These are phyloP conservation scores for Elaeis oleifera DNA, from an alignment of 202 grass and related monocot species.

Conservation along the genomic window DNA sequence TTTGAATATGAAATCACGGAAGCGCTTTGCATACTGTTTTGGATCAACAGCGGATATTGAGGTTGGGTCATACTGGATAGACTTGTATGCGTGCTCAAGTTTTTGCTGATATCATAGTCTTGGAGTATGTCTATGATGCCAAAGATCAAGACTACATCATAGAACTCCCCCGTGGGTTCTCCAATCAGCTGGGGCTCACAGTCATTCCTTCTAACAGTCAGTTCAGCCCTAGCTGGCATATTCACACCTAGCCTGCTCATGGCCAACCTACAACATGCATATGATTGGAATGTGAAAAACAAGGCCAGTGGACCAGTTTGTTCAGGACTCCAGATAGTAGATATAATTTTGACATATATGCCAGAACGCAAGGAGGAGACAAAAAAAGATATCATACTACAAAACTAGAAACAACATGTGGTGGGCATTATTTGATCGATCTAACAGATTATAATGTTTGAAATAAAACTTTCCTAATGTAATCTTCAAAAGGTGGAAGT, in stretches of 20 bases:
- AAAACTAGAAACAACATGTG: too few relatives aligned
- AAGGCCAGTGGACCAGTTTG: too few relatives aligned
- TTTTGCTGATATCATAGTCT: constrained; percentile 3
- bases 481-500: too few relatives aligned
- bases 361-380: too few relatives aligned
- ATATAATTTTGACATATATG: too few relatives aligned
- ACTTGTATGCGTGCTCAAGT: constrained; percentile 5
- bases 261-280: constrained; percentile 4
- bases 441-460: too few relatives aligned
- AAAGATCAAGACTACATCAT: constrained; percentile 1
- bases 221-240: constrained; percentile 2
- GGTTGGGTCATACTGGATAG: background rate
- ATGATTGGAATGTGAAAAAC: too few relatives aligned
- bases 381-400: too few relatives aligned
- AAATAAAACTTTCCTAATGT: too few relatives aligned
- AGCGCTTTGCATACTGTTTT: constrained; percentile 2
- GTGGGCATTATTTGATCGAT: too few relatives aligned
- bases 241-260: background rate
- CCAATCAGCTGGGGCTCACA: background rate
- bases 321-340: too few relatives aligned
- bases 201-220: background rate
- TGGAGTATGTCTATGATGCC: constrained; percentile 2
- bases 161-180: background rate
- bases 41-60: constrained; percentile 3
- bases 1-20: constrained; percentile 45